These are phyloP conservation scores for Cinnamomum micranthum DNA, from an alignment of 164 flowering plant species.

Conservation along the genomic window DNA sequence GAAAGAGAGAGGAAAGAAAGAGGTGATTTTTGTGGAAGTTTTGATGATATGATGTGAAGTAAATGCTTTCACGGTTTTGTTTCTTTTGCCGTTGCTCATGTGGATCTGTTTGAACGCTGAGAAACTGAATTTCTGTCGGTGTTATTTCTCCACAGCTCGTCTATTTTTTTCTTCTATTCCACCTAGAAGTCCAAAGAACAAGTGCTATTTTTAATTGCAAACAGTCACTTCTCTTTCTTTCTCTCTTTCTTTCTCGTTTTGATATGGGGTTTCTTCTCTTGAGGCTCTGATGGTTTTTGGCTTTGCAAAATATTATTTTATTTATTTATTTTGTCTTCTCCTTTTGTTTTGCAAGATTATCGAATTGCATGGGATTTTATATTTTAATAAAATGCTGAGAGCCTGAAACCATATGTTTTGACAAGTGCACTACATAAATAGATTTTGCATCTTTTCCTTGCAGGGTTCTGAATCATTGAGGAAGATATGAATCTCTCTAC, in stretches of 20 bases:
- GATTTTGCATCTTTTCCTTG: not conserved
- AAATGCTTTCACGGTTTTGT: constrained; percentile 1
- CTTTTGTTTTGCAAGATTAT: not conserved
- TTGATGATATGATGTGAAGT: not conserved
- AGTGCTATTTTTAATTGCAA: not conserved
- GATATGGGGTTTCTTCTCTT: not conserved
- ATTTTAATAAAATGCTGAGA: not conserved
- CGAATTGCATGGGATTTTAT: not conserved
- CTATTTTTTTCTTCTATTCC: not conserved
- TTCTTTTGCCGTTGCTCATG: not conserved
- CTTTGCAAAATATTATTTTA: not conserved
- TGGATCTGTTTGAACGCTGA: not conserved
- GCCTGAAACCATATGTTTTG: not conserved
- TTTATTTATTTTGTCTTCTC: not conserved
- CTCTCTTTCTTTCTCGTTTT: not conserved
- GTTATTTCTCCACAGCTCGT: not conserved
- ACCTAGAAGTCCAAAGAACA: not conserved
- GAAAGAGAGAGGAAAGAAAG: not conserved
- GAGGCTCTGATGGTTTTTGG: not conserved
- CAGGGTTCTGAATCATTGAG: not conserved
- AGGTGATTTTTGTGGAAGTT: not conserved
- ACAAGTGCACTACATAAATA: no score
- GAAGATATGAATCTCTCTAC: not conserved
- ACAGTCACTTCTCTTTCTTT: not conserved
- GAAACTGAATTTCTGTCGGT: not conserved